Base-by-base conservation (phyloP, 495 filamentous ascomycete genomes). In the Tuber calosporum region DNA sequence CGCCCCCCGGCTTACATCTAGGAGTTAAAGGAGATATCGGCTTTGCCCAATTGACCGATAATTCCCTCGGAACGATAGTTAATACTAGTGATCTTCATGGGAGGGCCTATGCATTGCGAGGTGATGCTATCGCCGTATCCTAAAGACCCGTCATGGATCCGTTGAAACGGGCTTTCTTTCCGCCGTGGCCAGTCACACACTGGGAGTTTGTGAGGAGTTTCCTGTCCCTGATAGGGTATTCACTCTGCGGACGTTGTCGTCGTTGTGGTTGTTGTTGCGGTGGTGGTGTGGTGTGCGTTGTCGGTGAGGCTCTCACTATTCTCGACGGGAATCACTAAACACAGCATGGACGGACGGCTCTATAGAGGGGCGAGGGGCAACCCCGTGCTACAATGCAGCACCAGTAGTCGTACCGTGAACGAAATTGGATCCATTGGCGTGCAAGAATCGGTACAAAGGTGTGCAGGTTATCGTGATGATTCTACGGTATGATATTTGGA, bases 1-100 rank as follows among this genome's bases (percentile, higher is more conserved):
- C 53, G 11, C 13, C 13, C 26, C 53, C 53, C 26, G 26, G 53
- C 4, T 4, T 30, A 62, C 4, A 30, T 30, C 53, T 8, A 34
- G 53, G 53, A 34, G 53, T 62, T 62, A 62, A 62, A 62, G 53
- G 53, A 62, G 53, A 62, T 62, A 62, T 34, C 53, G 53, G 53
- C 53, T 34, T 17, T 34, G 13, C 1, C 1, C 30, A 62, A 62
- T 62, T 34, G 26, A 62, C 1, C 53, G 53, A 62, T 13, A 62
- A 34, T 62, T 34, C 53, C 11, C 53, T 30, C 53, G 53, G 53
- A 34, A 30, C 1, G 26, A 62, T 62, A 34, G 26, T 34, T 62
- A 13, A 62, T 19, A 26, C 53, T 26, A 62, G 26, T 34, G 53
- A 34, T 62, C 2, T 26, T 34, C 11, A 34, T 34, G 53, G 53